Evolutionary conservation across 2,329 filamentous ascomycete species (phyloP), one percentile per base, ranked within the genome.

Genomic region (Akanthomyces uredinophilus): DNA sequence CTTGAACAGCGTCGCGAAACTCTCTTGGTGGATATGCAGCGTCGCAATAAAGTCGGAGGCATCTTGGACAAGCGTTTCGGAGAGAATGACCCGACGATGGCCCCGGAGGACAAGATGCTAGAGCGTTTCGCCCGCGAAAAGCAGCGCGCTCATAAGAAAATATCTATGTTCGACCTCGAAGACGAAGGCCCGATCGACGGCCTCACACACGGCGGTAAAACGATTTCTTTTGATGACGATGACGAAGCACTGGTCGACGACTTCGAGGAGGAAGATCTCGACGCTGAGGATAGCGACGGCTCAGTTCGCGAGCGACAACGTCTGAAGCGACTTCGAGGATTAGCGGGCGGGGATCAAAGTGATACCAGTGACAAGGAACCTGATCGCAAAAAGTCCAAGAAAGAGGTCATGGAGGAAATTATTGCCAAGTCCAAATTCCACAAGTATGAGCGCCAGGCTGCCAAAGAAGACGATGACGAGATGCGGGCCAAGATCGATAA

Each of bases 351-450:
- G 3, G 78, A 76, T n/a, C 81, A 79, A 3, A 78, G 77, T 4
- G 79, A 79, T 6, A 80, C 79, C 0, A 78, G 77, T 5, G 80
- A 81, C 41, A 81, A 81, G 22, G 78, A 87, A 65, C 92, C 92
- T 0, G 89, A 94, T 69, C 84, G 89, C 63, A 97, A 96, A 75
- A 99, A 97, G 79, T 88, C 88, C 3, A 98, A 97, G 77, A 90
- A 95, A 60, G 95, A 99, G 75, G 91, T 99, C 55, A 97, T 98
- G 91, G 90, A 96, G 70, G 96, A 99, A 75, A 83, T 99, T 64
- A 97, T 99, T 67, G 91, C 93, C 64, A 99, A 99, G 76, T 98
- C 94, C 1, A 99, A 99, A 73, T 82, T 91, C 65, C 85, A 97
- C 82, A 98, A 96, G 77, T 93, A 94, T 71, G 93, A 98, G 77